Evolutionary conservation across 129 eudicot genomes (phyloP).

Genomic region (Logfia minima): DNA sequence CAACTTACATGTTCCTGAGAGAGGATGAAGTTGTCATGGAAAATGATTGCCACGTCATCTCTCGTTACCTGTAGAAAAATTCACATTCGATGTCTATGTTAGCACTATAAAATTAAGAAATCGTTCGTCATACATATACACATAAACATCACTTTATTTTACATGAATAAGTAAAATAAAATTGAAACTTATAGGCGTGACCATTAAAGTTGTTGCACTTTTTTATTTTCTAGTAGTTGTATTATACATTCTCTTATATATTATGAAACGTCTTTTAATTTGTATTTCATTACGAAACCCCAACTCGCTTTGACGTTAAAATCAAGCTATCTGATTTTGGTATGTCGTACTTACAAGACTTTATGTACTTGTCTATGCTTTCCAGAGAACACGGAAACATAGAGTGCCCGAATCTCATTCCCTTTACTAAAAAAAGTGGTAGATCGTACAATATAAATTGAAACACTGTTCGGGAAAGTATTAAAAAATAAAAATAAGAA

Average conservation of each 20-base stretch:
- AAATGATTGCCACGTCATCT: constrained; percentile 75
- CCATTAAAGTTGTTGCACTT: too few species aligned
- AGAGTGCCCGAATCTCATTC: neutral
- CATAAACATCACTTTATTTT: too few species aligned
- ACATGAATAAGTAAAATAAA: too few species aligned
- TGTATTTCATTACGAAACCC: too few species aligned
- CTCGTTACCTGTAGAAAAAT: constrained; percentile 69
- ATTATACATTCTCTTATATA: too few species aligned
- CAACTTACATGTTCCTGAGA: constrained; percentile 60
- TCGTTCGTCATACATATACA: neutral
- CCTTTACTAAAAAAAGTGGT: neutral
- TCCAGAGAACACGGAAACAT: constrained; percentile 13
- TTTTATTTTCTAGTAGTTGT: too few species aligned
- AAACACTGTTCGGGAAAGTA: too few species aligned
- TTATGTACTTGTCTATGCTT: neutral
- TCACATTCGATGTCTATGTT: constrained; percentile 32
- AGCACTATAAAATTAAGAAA: constrained; percentile 5
- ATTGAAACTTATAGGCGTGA: too few species aligned
- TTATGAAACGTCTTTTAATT: too few species aligned
- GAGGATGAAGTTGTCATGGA: constrained; percentile 84
- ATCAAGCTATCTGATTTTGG: neutral
- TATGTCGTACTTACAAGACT: neutral
- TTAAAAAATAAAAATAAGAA: too few species aligned
- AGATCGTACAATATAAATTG: neutral
- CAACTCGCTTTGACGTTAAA: neutral